Evolutionary conservation across 78 protist species (phyloP), one percentile per base, ranked within the genome.

Genomic region (Dictyostelium brefeldianum): DNA sequence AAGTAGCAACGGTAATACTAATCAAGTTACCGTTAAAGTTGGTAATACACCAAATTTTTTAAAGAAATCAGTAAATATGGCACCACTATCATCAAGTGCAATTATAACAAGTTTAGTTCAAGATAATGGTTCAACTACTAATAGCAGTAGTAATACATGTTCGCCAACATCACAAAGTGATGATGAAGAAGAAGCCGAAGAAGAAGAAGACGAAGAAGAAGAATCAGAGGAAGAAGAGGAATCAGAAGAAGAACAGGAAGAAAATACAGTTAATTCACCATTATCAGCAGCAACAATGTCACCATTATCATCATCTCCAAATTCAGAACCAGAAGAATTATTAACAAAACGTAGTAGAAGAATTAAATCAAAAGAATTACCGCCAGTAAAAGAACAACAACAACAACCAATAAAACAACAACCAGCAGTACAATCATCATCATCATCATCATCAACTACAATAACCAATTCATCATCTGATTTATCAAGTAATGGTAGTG

Each of bases 281-380:
- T 53, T 22, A 51, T 27, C 41, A 0, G 12, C 65, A 7, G 27
- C 81, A 51, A 41, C 41, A 10, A 11, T 14, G 14, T 22, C 59
- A 10, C 65, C 81, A 5, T 29, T 77, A 53, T 77, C 82, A 77
- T 22, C 53, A 47, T 83, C 91, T 10, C 80, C 81, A 46, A 31
- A 41, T 5, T 51, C 73, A 5, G 91, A 83, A 56, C 57, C 82
- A n/a, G 91, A 53, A 50, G 91, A 83, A 54, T 41, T 83, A 27
- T 83, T 59, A 8, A 83, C 12, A 25, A 17, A 81, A 17, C 43
- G 54, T 10, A 4, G 65, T 20, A 73, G 71, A 62, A 25, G 8
- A 25, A 22, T 27, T 29, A 14, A 29, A 73, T 18, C 43, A 41
- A 65, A 22, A n/a, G 43, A 31, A 67, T 12, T 43, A 59, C 3